Base-by-base conservation (phyloP, 2,329 filamentous ascomycete genomes). In the Huntiella savannae region DNA sequence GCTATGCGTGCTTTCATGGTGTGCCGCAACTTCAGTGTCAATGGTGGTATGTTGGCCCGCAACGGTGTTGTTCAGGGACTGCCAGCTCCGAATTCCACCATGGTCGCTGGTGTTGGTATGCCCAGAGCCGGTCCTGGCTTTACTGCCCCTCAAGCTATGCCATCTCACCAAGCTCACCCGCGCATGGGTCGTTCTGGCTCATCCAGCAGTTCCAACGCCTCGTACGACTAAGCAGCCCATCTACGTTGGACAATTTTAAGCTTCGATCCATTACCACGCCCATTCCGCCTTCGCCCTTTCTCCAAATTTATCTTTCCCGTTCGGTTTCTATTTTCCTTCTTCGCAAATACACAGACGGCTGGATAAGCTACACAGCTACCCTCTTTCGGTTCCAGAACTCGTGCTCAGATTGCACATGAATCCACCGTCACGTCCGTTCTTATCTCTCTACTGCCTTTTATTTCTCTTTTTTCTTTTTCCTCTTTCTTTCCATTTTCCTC, bases 1-100 rank as follows among this genome's bases (percentile, higher is more conserved):
- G 88, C 88, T 50, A 92, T 92, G 75, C 82, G 86, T 52, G 88
- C 88, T 49, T 96, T 94, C 64, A 88, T 94, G 76, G 91, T 95
- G 54, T 95, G 88, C 69, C 81, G 86, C 53, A 94, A 94, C 70
- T 95, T 95, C 65, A 93, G 85, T 47, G 83, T 92, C 62, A 95
- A 94, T 60, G 86, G 92, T 56, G 88, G 88, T 59, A 94, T 93
- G 85, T 67, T 79, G 52, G 75, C 75, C 52, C 71, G 75, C 53
- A 79, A 79, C 56, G 75, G 75, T 38, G 77, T 79, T 52, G 74
- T 79, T 52, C 75, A 79, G 61, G 75, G 75, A 43, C 66, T 79
- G 34, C 75, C 75, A 11, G 71, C 67, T 47, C 66, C 68, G 53
- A 65, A 69, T 53, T 63, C 72, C 4, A 28, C 22, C 19, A 33